These are phyloP conservation scores for Priceomyces carsonii DNA, from an alignment of 805 yeast species.

Conservation along the genomic window DNA sequence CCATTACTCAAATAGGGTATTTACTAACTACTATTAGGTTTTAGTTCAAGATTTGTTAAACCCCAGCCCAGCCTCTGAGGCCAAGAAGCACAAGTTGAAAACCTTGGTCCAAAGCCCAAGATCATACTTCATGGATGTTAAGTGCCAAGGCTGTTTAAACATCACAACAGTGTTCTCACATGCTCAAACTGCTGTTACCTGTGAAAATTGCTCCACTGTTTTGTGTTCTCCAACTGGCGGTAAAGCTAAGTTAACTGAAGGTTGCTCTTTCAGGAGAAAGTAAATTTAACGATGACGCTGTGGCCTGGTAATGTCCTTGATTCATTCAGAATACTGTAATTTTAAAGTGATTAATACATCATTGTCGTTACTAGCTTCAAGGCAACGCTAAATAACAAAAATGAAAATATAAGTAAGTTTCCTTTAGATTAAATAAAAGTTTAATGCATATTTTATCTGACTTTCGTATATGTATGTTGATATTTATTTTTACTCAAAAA, in stretches of 20 bases:
- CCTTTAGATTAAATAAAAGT: conserved; percentile 10
- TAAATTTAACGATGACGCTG: conserved; percentile 48
- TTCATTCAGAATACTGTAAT: conserved; percentile 2
- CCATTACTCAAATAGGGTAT: too few species aligned
- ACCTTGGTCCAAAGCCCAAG: conserved; percentile 96
- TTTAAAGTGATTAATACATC: not conserved
- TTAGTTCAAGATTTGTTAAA: conserved; percentile 98
- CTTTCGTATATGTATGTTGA: conserved; percentile 1
- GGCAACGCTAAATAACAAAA: too few species aligned
- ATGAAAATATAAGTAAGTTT: too few species aligned
- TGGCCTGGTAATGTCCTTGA: not conserved
- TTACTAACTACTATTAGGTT: conserved; percentile 54
- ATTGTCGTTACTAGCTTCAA: too few species aligned
- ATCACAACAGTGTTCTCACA: conserved; percentile 99
- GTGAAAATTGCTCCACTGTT: conserved; percentile 98
- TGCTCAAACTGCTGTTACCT: conserved; percentile 99
- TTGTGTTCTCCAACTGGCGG: conserved; percentile 99
- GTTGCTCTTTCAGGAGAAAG: conserved; percentile 99
- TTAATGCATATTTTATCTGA: conserved; percentile 8
- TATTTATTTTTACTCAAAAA: not conserved
- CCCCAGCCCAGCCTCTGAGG: conserved; percentile 98
- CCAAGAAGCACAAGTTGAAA: conserved; percentile 96
- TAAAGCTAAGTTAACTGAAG: conserved; percentile 99
- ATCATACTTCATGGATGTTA: conserved; percentile 99
- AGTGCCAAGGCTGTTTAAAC: conserved; percentile 99